Conservation (phyloP, 1,284 basidiomycete genomes). For the Somion occarium region DNA sequence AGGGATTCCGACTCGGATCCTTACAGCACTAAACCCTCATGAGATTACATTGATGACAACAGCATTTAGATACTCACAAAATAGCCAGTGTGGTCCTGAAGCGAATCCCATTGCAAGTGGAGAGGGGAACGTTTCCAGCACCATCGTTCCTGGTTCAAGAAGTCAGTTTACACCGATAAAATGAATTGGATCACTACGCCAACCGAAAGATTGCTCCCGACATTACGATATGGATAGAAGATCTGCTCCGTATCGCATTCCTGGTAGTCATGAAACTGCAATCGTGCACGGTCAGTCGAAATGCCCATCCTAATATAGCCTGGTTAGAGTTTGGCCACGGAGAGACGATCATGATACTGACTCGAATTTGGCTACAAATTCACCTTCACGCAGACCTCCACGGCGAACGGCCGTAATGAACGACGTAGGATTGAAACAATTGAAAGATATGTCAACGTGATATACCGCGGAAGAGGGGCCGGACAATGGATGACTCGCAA, state of each 20-base stretch:
- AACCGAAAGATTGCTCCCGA: neutral
- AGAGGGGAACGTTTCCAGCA: neutral
- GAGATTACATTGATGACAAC: too few relatives aligned
- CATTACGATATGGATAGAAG: neutral
- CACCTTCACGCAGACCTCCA: neutral
- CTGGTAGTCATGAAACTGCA: neutral
- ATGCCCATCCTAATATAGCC: neutral
- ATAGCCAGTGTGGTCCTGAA: too few relatives aligned
- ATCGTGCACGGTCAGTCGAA: neutral
- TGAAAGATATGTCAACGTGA: constrained; percentile 11
- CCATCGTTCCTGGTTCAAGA: neutral
- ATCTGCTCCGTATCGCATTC: neutral
- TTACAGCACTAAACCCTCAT: too few relatives aligned
- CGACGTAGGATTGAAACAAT: constrained; percentile 14
- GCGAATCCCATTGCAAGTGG: too few relatives aligned
- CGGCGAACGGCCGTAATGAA: constrained; percentile 12
- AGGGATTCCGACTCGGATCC: neutral
- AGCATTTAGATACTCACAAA: too few relatives aligned
- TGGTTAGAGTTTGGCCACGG: neutral
- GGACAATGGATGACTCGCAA: neutral
- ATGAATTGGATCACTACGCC: neutral
- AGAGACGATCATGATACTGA: constrained; percentile 3
- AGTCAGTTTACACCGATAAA: neutral
- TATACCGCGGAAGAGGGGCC: constrained; percentile 10
- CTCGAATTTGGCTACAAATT: constrained; percentile 13